Conservation (phyloP, 2,329 filamentous ascomycete genomes). For the Pseudogymnoascus pannorum region DNA sequence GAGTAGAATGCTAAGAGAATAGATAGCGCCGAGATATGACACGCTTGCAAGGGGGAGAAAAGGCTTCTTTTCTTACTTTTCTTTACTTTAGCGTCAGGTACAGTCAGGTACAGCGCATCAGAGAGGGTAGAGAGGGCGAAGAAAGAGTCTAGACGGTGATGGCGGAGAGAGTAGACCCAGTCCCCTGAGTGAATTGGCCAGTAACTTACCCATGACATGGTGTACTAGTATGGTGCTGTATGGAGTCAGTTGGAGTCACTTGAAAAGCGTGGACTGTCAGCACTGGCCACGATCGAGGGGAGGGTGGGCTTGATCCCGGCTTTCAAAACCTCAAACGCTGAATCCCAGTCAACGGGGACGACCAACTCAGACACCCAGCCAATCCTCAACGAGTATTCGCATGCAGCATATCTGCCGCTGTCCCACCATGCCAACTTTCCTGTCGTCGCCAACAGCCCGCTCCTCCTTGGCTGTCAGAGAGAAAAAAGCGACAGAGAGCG, state of each 20-base stretch:
- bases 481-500: neutral
- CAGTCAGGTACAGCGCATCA: slow-evolving; percentile 1
- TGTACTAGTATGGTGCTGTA: no score
- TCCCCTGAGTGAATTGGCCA: neutral
- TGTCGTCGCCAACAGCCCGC: no score
- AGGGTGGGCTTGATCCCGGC: neutral
- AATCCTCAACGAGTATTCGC: neutral
- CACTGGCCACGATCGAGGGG: neutral
- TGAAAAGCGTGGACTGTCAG: neutral
- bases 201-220: no score
- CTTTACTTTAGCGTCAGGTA: no score
- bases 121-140: neutral
- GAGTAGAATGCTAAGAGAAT: no score
- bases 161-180: no score
- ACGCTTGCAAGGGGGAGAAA: neutral
- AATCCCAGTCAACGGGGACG: neutral
- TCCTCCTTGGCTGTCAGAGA: neutral
- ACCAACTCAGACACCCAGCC: neutral
- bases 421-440: neutral
- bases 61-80: neutral
- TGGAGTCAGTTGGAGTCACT: no score
- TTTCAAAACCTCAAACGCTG: neutral
- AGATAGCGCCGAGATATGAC: neutral
- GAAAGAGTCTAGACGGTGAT: neutral
- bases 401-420: neutral